Base-by-base conservation (phyloP, 441 rosid genomes). In the Corymbia citriodora region DNA sequence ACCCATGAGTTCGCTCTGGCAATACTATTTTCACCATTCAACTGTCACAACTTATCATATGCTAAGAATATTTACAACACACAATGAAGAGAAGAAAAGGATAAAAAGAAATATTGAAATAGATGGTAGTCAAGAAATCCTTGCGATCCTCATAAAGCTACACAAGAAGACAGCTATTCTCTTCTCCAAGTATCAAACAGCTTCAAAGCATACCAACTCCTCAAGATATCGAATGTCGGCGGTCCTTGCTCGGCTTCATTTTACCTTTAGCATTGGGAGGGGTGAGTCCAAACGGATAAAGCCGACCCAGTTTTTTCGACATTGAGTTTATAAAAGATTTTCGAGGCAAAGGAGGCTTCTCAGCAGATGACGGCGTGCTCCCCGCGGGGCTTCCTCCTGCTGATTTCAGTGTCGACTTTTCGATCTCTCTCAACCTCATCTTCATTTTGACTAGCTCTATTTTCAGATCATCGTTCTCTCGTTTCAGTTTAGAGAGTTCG, bases 161-260 rank as follows among this genome's bases (percentile, higher is more conserved):
- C 50, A 81, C 74, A 83, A 68, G 54, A 82, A 57, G 88, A 40
- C 61, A 89, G 85, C 72, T 48, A 16, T 55, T 55, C 63, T 31
- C 88, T 90, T 55, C 87, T 79, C 87, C 52, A 90, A 57, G 52
- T 27, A 89, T 65, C 65, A 70, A 57, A 23, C 45, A 6, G 61
- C 82, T 21, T 31, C 50, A 55, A 87, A 57, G 81, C 89, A 92
- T 57, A 63, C 55, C 57, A 57, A 49, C 68, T 90, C 83, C 91
- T 97, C 94, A 98, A 87, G 99, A 97, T 92, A 97, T 94, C 61
- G 99, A 98, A 92, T 98, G 99, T 91, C 99, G 91, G 50, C 99
- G 91, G 93, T 95, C 94, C 94, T 98, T 98, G 72, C 91, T 92
- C 5, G 98, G 98, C 92, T 95, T 98, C 13, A 89, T 93, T 90